phyloP scores from a whole-genome alignment of 352 stramenopile genomes.

The Globisporangium middletonii region DNA sequence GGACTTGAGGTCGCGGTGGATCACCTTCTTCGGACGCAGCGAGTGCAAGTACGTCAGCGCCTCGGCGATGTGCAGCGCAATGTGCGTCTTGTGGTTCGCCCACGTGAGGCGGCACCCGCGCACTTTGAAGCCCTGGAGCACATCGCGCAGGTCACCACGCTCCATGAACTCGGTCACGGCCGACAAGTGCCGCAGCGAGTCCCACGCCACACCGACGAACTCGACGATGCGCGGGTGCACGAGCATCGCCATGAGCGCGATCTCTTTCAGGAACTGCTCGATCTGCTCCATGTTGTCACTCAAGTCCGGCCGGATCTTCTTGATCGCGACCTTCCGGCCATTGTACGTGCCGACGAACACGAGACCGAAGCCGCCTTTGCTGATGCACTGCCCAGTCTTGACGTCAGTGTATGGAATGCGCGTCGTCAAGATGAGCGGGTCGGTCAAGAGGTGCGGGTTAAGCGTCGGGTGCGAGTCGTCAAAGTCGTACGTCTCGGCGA shows the following conservation, averaged over 20 bases:
- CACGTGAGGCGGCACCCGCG: slow-evolving; percentile 37
- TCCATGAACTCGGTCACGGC: slow-evolving; percentile 75
- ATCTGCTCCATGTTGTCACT: slow-evolving; percentile 47
- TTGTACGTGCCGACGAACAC: slow-evolving; percentile 65
- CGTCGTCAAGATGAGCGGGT: too few species aligned
- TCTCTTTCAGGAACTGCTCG: slow-evolving; percentile 60
- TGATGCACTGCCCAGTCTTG: slow-evolving; percentile 23
- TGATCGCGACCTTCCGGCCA: slow-evolving; percentile 54
- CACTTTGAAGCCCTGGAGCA: slow-evolving; percentile 43
- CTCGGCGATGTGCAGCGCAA: slow-evolving; percentile 51
- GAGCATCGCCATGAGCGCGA: slow-evolving; percentile 53
- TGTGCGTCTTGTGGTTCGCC: slow-evolving; percentile 43
- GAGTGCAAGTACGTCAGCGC: slow-evolving; percentile 65
- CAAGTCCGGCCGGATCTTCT: slow-evolving; percentile 48
- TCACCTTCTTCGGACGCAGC: slow-evolving; percentile 39
- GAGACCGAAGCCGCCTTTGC: slow-evolving; percentile 54
- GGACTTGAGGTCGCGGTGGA: slow-evolving; percentile 27
- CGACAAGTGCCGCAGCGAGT: slow-evolving; percentile 44
- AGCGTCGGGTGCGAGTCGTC: too few species aligned
- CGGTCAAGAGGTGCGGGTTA: too few species aligned
- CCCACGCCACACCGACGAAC: slow-evolving; percentile 65
- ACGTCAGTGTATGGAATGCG: too few species aligned
- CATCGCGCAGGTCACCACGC: slow-evolving; percentile 52
- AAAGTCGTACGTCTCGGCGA: too few species aligned
- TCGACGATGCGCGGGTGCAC: slow-evolving; percentile 57